Evolutionary conservation across 2,329 filamentous ascomycete species (phyloP).

Genomic region (Trichoderma koningii): DNA sequence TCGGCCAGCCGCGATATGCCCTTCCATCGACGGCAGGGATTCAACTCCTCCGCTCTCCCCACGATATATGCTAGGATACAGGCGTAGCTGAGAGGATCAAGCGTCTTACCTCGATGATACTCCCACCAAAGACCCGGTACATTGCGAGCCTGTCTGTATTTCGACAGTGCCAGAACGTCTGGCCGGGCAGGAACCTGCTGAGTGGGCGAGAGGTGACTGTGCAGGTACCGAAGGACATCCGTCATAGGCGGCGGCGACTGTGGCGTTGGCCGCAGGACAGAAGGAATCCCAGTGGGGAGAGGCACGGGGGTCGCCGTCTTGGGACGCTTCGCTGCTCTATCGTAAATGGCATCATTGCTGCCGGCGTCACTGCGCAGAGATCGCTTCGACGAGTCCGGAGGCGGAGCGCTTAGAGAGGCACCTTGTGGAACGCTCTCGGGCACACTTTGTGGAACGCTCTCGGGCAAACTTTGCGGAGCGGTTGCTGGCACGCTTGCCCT

Average conservation of each 20-base stretch:
- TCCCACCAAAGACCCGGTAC: constrained; percentile 36
- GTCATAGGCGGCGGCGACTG: neutral
- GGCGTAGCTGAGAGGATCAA: constrained; percentile 35
- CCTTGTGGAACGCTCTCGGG: no score
- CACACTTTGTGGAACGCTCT: no score
- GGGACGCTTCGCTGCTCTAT: constrained; percentile 12
- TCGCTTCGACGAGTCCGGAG: constrained; percentile 10
- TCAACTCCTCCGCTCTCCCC: constrained; percentile 34
- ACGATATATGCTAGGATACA: constrained; percentile 40
- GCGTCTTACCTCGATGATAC: constrained; percentile 28
- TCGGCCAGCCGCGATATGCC: constrained; percentile 33
- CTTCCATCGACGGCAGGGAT: constrained; percentile 17
- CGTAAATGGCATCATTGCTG: neutral
- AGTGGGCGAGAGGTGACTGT: constrained; percentile 29
- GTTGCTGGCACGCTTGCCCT: neutral
- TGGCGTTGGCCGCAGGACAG: neutral
- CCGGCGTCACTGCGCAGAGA: neutral
- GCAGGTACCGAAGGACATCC: constrained; percentile 33
- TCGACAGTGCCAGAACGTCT: constrained; percentile 34
- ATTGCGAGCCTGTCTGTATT: constrained; percentile 32
- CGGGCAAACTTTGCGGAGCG: no score
- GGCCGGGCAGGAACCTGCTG: constrained; percentile 32
- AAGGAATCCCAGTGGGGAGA: neutral
- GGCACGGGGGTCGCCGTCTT: constrained; percentile 13
- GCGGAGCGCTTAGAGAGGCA: no score